Evolutionary conservation across 208 protist genomes (phyloP).

Genomic region (Leishmania lainsoni): DNA sequence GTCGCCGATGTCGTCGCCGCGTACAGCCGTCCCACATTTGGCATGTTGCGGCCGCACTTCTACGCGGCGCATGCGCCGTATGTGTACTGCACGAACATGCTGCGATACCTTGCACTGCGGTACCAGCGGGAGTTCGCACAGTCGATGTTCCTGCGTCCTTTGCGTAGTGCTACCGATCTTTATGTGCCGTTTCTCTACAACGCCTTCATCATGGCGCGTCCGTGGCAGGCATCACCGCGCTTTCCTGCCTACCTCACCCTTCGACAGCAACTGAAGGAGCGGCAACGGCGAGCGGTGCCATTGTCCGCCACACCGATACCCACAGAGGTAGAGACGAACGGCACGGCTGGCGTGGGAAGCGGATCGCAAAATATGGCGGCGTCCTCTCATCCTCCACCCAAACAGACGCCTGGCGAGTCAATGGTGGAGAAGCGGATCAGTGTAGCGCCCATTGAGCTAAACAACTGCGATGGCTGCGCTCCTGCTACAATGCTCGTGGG

Average conservation of each 20-base stretch:
- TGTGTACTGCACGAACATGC: constrained; percentile 67
- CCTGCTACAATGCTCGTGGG: constrained; percentile 32
- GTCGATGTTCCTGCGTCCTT: too few species aligned
- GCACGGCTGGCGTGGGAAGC: background rate
- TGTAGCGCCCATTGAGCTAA: constrained; percentile 34
- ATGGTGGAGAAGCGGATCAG: background rate
- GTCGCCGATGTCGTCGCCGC: constrained; percentile 4
- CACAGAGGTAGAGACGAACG: background rate
- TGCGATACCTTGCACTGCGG: constrained; percentile 39
- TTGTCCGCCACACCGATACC: background rate
- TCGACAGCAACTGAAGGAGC: background rate
- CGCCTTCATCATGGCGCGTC: constrained; percentile 58
- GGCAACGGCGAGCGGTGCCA: background rate
- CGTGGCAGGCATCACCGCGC: constrained; percentile 51
- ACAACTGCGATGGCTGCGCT: constrained; percentile 63
- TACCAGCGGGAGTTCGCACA: constrained; percentile 45
- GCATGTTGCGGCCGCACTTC: constrained; percentile 5
- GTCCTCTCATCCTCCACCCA: background rate
- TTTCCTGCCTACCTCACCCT: constrained; percentile 42
- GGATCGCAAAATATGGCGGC: background rate
- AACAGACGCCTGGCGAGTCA: background rate
- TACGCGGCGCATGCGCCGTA: constrained; percentile 69
- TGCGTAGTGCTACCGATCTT: constrained; percentile 36
- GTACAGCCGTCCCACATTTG: constrained; percentile 8
- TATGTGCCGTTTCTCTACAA: constrained; percentile 61